These are phyloP conservation scores for Penicillium concentricum DNA, from an alignment of 2,329 filamentous ascomycete species.

Conservation along the genomic window DNA sequence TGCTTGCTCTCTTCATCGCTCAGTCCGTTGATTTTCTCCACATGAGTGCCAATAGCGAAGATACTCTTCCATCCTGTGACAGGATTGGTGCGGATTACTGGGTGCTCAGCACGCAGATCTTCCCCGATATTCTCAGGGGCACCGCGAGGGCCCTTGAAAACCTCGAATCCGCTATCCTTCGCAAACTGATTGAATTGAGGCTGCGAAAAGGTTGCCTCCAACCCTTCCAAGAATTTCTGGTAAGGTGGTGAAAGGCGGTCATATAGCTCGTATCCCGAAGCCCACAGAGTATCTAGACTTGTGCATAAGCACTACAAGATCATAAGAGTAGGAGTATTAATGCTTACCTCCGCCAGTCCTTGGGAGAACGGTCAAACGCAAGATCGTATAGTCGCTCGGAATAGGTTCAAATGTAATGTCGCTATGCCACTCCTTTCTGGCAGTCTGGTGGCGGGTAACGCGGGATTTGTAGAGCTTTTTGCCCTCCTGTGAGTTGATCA, in stretches of 20 bases:
- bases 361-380: slow-evolving; percentile 46
- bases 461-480: slow-evolving; percentile 42
- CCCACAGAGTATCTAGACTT: slow-evolving; percentile 43
- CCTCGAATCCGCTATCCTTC: slow-evolving; percentile 28
- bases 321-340: neutral
- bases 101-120: slow-evolving; percentile 49
- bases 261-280: slow-evolving; percentile 44
- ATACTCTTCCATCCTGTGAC: slow-evolving; percentile 40
- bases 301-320: neutral
- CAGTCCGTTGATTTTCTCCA: slow-evolving; percentile 34
- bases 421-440: slow-evolving; percentile 48
- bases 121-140: slow-evolving; percentile 58
- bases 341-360: slow-evolving; percentile 40
- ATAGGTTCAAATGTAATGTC: slow-evolving; percentile 52
- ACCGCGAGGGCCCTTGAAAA: slow-evolving; percentile 40
- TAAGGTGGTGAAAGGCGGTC: slow-evolving; percentile 41
- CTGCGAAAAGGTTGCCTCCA: slow-evolving; percentile 38
- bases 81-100: slow-evolving; percentile 54
- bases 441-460: slow-evolving; percentile 28
- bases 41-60: slow-evolving; percentile 35
- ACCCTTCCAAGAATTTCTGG: slow-evolving; percentile 38
- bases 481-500: slow-evolving; percentile 47
- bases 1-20: slow-evolving; percentile 32
- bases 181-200: slow-evolving; percentile 30
- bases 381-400: slow-evolving; percentile 49